A percentile compares a stretch with the other conserved stretches of the same genome.
Conservation (phyloP, 2,329 filamentous ascomycete genomes). For the Harringtonia aguacate region DNA sequence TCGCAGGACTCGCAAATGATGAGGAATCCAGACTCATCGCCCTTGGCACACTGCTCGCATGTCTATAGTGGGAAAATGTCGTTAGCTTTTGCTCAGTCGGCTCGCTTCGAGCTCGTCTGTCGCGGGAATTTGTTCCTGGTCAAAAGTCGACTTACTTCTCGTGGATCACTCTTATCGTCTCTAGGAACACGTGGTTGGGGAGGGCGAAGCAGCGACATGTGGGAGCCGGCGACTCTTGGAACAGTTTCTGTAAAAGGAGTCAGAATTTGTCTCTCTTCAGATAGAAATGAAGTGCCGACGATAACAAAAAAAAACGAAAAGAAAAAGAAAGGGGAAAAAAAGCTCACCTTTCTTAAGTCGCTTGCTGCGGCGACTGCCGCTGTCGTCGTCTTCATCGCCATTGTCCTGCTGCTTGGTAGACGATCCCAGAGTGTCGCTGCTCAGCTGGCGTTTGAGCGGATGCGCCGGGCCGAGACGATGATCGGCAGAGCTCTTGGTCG, state of each 20-base stretch:
- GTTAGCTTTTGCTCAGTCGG: not conserved
- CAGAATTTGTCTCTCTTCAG: not conserved
- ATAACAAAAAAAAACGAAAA: constrained; percentile 2
- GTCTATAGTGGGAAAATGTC: constrained; percentile 33
- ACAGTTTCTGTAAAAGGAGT: constrained; percentile 36
- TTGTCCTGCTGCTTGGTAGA: constrained; percentile 37
- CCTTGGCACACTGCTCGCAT: constrained; percentile 79
- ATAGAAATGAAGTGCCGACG: no score
- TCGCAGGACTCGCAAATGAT: constrained; percentile 89
- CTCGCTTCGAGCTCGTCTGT: no score
- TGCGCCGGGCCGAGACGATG: constrained; percentile 46
- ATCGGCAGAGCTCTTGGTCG: constrained; percentile 56
- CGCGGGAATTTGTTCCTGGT: no score
- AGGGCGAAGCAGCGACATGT: constrained; percentile 90
- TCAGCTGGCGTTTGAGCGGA: constrained; percentile 68
- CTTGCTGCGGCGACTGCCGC: constrained; percentile 75
- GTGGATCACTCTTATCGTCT: constrained; percentile 35
- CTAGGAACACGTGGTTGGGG: constrained; percentile 56
- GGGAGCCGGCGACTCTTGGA: constrained; percentile 86
- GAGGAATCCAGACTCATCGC: constrained; percentile 59
- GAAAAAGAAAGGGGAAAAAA: constrained; percentile 6
- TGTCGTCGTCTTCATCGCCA: constrained; percentile 49
- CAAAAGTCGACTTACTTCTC: constrained; percentile 35
- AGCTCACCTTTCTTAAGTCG: constrained; percentile 73
- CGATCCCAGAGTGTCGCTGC: constrained; percentile 42